Percentiles rank a stretch among this genome's conserved stretches.
Evolutionary conservation across 345 rosid genomes (phyloP).

Genomic region (Erodium maritimum): DNA sequence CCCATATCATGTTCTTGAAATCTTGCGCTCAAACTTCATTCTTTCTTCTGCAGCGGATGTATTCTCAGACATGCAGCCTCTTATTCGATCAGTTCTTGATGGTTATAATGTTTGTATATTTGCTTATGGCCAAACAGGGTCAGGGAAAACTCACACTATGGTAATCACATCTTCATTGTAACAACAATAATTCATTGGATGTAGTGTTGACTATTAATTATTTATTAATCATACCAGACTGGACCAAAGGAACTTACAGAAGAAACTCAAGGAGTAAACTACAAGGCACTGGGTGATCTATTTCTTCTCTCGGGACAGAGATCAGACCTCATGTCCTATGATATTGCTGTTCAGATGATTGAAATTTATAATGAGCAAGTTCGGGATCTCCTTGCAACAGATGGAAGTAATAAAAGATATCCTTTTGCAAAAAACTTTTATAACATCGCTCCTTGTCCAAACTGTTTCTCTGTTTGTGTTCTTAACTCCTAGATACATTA

Average conservation of each 20-base stretch:
- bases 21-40: constrained; percentile 2
- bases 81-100: constrained; percentile 91
- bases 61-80: constrained; percentile 69
- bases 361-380: constrained; percentile 98
- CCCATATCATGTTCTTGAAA: not conserved
- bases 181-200: not conserved
- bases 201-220: not conserved
- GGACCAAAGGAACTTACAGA: constrained; percentile 81
- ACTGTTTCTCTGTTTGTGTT: constrained; percentile 3
- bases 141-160: constrained; percentile 95
- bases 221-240: constrained; percentile 30
- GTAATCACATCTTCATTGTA: constrained; percentile 21
- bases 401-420: constrained; percentile 69
- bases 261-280: constrained; percentile 79
- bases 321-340: constrained; percentile 46
- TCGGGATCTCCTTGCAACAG: constrained; percentile 70
- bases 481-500: constrained; percentile 48
- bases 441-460: constrained; percentile 9
- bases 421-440: constrained; percentile 24
- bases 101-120: constrained; percentile 97
- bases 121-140: constrained; percentile 99
- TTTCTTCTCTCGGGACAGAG: constrained; percentile 63
- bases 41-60: constrained; percentile 61
- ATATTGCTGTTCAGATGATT: constrained; percentile 85
- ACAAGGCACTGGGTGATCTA: constrained; percentile 77